A percentile compares a stretch with the other conserved stretches of the same genome.
These are phyloP conservation scores for Pythium sp. DNA, from an alignment of 352 stramenopile species.

Conservation along the genomic window DNA sequence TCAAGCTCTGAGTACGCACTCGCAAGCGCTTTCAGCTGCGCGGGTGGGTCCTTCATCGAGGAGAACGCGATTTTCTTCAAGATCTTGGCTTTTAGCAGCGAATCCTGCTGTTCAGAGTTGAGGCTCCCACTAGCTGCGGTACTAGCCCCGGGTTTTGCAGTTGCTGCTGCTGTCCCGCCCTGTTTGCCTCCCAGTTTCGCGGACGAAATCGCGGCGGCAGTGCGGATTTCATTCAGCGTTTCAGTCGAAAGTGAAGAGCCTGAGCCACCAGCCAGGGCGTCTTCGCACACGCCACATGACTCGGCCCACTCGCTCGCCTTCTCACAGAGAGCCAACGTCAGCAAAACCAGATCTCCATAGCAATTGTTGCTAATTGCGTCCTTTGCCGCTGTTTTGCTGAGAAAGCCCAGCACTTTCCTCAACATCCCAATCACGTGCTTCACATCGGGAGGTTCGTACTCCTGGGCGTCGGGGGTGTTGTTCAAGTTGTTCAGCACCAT, in stretches of 20 bases:
- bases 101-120: slow-evolving; percentile 37
- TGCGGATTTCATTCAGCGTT: slow-evolving; percentile 53
- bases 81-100: slow-evolving; percentile 59
- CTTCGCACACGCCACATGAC: slow-evolving; percentile 35
- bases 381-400: slow-evolving; percentile 19
- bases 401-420: slow-evolving; percentile 21
- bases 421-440: slow-evolving; percentile 25
- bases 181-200: slow-evolving; percentile 47
- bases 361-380: neutral
- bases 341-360: slow-evolving; percentile 55
- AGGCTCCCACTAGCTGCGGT: slow-evolving; percentile 21
- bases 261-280: slow-evolving; percentile 23
- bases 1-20: slow-evolving; percentile 60
- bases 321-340: slow-evolving; percentile 55
- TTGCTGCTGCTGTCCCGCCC: slow-evolving; percentile 9
- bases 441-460: slow-evolving; percentile 21
- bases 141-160: slow-evolving; percentile 3
- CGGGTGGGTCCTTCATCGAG: slow-evolving; percentile 49
- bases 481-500: slow-evolving; percentile 23
- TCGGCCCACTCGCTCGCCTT: slow-evolving; percentile 42
- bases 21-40: slow-evolving; percentile 55
- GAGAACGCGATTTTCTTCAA: slow-evolving; percentile 63
- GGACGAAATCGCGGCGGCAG: slow-evolving; percentile 44
- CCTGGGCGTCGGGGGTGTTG: slow-evolving; percentile 15
- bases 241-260: slow-evolving; percentile 14